Percentiles rank a stretch among this genome's conserved stretches.
Conservation (phyloP, 1,284 basidiomycete genomes). For the Irpex sp. region DNA sequence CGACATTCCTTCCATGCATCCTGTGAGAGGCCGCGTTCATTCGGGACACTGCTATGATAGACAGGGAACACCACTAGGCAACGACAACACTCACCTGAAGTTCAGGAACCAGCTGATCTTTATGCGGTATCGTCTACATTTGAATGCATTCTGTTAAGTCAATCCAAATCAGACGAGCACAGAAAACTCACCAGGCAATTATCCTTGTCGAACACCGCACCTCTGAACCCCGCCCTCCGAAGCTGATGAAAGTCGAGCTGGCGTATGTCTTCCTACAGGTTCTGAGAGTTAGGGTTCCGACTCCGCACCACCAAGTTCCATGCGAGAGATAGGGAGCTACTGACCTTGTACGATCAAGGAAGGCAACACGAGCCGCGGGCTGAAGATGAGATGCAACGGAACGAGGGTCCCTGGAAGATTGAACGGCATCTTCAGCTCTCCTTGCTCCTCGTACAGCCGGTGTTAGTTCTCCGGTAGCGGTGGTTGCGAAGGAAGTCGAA, state of each 20-base stretch:
- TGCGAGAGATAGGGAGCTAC: constrained; percentile 1
- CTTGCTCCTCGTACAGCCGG: too few relatives aligned
- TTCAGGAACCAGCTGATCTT: constrained; percentile 71
- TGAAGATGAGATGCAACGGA: constrained; percentile 70
- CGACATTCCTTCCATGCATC: constrained; percentile 79
- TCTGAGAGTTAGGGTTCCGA: constrained; percentile 2
- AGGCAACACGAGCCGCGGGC: constrained; percentile 75
- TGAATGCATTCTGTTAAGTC: neutral
- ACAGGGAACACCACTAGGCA: constrained; percentile 16
- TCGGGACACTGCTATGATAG: neutral
- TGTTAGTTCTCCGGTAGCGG: neutral
- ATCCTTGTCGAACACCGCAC: constrained; percentile 95
- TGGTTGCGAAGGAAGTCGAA: neutral
- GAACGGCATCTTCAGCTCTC: constrained; percentile 52
- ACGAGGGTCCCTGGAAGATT: constrained; percentile 78
- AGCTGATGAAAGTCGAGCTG: constrained; percentile 84
- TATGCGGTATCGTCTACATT: constrained; percentile 69
- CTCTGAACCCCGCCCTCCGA: constrained; percentile 75
- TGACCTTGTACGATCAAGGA: constrained; percentile 71
- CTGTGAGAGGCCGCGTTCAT: constrained; percentile 31
- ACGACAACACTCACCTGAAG: constrained; percentile 42
- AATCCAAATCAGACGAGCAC: neutral
- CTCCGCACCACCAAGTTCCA: neutral
- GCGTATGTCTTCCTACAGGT: constrained; percentile 73
- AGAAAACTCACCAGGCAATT: constrained; percentile 77